A percentile compares a stretch with the other conserved stretches of the same genome.
Evolutionary conservation across 306 rosid genomes (phyloP).

Genomic region (Corylus avellana): DNA sequence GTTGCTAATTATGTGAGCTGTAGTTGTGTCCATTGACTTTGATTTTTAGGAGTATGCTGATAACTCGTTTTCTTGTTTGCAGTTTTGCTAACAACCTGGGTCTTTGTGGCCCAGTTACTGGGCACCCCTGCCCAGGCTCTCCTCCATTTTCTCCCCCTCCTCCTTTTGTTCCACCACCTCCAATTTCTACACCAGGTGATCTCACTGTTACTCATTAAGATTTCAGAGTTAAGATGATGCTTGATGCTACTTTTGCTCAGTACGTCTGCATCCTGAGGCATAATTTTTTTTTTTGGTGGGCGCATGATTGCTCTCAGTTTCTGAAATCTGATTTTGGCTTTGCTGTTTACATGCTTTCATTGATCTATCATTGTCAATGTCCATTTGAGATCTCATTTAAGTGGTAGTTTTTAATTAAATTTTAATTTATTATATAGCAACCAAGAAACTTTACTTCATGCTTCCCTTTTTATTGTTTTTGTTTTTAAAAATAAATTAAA

Average conservation of each 20-base stretch:
- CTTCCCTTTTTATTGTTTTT: neutral
- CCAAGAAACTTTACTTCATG: neutral
- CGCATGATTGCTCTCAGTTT: neutral
- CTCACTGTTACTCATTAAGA: conserved; percentile 14
- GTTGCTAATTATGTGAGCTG: conserved; percentile 12
- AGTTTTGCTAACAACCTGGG: conserved; percentile 94
- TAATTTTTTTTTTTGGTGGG: too few relatives aligned
- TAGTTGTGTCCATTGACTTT: conserved; percentile 20
- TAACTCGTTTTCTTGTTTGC: conserved; percentile 30
- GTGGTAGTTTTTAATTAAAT: neutral
- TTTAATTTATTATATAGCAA: neutral
- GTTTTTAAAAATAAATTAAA: too few relatives aligned
- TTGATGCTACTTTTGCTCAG: neutral
- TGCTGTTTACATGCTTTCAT: neutral
- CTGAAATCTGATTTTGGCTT: neutral
- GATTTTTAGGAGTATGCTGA: conserved; percentile 24
- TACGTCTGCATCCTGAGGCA: neutral
- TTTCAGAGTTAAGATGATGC: conserved; percentile 8
- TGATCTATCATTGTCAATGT: neutral
- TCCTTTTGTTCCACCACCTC: conserved; percentile 93
- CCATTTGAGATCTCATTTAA: neutral
- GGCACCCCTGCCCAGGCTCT: conserved; percentile 97
- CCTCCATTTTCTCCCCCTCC: conserved; percentile 99
- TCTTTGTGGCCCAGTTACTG: conserved; percentile 98
- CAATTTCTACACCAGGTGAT: conserved; percentile 83